Evolutionary conservation across 78 protist species (phyloP), one percentile per base, ranked within the genome.

Genomic region (Neovahlkampfia damariscottae): DNA sequence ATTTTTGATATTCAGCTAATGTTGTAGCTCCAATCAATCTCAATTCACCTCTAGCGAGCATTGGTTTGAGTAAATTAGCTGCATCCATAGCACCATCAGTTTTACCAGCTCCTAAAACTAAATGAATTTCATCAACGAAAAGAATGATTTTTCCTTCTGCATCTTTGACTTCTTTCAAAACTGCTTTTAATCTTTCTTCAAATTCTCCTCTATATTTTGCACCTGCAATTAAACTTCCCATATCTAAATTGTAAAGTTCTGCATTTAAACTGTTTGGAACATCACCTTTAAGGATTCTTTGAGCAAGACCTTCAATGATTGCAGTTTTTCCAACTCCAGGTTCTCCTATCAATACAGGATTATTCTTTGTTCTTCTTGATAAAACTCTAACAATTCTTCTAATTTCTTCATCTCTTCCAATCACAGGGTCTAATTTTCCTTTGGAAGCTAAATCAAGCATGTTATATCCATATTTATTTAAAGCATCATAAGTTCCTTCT

Each of bases 1-100:
- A 73, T 84, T 91, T 72, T 8, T 95, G 41, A 84, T 96, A 98
- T 82, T 98, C 99, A 27, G 84, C 90, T 29, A 87, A 71, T 2
- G 99, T 98, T 2, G 99, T 98, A 2, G 99, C 99, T 31, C 99
- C 99, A 34, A 96, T 91, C 38, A 34, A 9, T 7, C 94, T 88
- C 27, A 98, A 89, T 76, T 95, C 96, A 38, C 99, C 99, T 3
- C 99, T 90, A 3, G 99, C 98, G 3, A 98, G 94, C 86, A 83
- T 67, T 19, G 99, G 99, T 81, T 97, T 97, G 76, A 97, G 85
- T 8, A 97, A 78, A 66, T 96, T 94, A 38, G 98, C 95, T 0
- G 99, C 99, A 84, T 97, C 99, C 98, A 97, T 95, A 7, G 82
- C 82, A 35, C 82, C 82, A 2, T 78, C 82, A 1, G 96, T 81